Evolutionary conservation across 2,329 filamentous ascomycete species (phyloP).

Genomic region (Gaeumannomyces sp.): DNA sequence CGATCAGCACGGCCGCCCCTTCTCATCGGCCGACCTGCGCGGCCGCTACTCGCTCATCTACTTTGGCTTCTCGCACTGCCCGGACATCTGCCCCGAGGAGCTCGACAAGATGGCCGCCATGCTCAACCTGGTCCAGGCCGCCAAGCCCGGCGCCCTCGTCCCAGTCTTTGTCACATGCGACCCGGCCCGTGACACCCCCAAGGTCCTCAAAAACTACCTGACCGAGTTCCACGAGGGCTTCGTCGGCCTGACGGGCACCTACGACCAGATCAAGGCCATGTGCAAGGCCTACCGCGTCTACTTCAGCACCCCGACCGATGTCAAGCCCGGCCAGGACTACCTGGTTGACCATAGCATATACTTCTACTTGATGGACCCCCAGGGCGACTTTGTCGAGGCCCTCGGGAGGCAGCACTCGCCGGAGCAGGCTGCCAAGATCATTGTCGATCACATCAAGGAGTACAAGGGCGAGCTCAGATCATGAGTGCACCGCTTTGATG

Average conservation of each 20-base stretch:
- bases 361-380: conserved; percentile 98
- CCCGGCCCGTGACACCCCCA: conserved; percentile 81
- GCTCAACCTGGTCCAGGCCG: conserved; percentile 64
- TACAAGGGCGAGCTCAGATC: conserved; percentile 29
- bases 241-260: conserved; percentile 84
- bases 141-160: conserved; percentile 48
- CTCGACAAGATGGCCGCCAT: conserved; percentile 99
- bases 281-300: conserved; percentile 97
- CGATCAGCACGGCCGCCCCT: conserved; percentile 73
- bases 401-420: conserved; percentile 92
- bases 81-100: conserved; percentile 97
- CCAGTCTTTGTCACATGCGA: conserved; percentile 96
- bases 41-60: conserved; percentile 85
- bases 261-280: conserved; percentile 86
- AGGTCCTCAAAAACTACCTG: conserved; percentile 79
- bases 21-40: conserved; percentile 75
- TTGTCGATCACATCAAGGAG: conserved; percentile 75
- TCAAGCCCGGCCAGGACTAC: conserved; percentile 93
- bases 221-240: conserved; percentile 84
- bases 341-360: conserved; percentile 98
- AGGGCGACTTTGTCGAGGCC: conserved; percentile 96
- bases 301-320: conserved; percentile 84
- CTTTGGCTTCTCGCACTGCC: conserved; percentile 97
- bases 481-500: neutral
- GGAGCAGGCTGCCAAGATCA: conserved; percentile 75